These are phyloP conservation scores for Talaromyces liani DNA, from an alignment of 495 filamentous ascomycete species.

Conservation along the genomic window DNA sequence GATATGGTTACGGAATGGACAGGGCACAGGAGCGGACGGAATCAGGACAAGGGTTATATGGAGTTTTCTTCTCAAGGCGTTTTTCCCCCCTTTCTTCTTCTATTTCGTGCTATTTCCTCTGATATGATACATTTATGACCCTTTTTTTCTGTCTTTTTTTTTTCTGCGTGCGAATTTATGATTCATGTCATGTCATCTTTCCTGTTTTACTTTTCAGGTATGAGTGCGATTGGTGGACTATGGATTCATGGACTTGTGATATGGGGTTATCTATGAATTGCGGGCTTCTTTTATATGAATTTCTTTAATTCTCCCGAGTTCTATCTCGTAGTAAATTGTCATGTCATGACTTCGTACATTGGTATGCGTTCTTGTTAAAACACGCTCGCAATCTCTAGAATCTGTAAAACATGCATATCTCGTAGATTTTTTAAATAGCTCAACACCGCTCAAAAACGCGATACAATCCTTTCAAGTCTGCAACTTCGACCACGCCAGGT, in stretches of 20 bases:
- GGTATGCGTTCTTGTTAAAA: neutral
- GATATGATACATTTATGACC: neutral
- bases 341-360: too few relatives aligned
- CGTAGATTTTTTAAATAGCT: constrained; percentile 11
- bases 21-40: neutral
- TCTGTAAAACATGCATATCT: neutral
- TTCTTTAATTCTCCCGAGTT: neutral
- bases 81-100: neutral
- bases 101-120: neutral
- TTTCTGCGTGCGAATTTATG: neutral
- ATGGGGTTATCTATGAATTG: neutral
- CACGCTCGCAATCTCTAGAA: neutral
- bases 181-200: neutral
- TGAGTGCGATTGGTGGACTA: neutral
- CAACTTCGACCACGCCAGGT: constrained; percentile 77
- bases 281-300: neutral
- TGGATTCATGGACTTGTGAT: neutral
- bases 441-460: constrained; percentile 95
- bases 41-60: neutral
- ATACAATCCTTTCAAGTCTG: constrained; percentile 91
- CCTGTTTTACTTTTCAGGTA: neutral
- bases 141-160: neutral
- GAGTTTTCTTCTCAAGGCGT: neutral
- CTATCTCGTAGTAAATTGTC: neutral
- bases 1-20: neutral